These are phyloP conservation scores for Mimosa bimucronata DNA, from an alignment of 306 rosid species.

Conservation along the genomic window DNA sequence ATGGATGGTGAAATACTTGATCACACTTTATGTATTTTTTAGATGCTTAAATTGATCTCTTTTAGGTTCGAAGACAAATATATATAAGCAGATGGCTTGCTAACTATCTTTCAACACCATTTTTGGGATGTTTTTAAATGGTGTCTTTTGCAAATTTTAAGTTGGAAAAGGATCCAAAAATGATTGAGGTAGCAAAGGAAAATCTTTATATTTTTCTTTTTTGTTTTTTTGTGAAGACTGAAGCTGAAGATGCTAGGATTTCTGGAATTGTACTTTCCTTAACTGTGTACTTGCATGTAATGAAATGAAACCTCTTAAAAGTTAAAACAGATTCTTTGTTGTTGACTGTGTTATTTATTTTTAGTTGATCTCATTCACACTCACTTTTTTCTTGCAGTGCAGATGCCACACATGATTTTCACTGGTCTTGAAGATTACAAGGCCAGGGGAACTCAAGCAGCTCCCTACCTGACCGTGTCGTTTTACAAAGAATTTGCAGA, in stretches of 20 bases:
- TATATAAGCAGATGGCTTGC: background rate
- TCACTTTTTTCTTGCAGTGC: constrained; percentile 61
- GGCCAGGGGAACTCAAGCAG: constrained; percentile 91
- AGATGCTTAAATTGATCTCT: background rate
- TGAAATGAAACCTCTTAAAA: background rate
- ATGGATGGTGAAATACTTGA: constrained; percentile 24
- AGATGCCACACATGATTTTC: constrained; percentile 76
- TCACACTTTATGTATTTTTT: background rate
- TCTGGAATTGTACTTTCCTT: background rate
- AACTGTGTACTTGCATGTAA: background rate
- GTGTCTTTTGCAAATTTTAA: background rate
- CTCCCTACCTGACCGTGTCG: constrained; percentile 75
- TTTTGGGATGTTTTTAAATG: background rate
- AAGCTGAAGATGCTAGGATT: background rate
- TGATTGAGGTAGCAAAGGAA: background rate
- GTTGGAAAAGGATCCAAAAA: background rate
- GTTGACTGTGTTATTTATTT: background rate
- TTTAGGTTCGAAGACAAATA: background rate
- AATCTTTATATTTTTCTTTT: background rate
- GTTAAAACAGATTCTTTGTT: background rate
- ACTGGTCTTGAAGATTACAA: constrained; percentile 96
- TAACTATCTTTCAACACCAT: background rate
- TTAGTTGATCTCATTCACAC: background rate
- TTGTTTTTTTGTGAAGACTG: background rate
- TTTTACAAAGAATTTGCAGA: constrained; percentile 87